Base-by-base conservation (phyloP, 352 stramenopile genomes). In the Elongisporangium prolatum region DNA sequence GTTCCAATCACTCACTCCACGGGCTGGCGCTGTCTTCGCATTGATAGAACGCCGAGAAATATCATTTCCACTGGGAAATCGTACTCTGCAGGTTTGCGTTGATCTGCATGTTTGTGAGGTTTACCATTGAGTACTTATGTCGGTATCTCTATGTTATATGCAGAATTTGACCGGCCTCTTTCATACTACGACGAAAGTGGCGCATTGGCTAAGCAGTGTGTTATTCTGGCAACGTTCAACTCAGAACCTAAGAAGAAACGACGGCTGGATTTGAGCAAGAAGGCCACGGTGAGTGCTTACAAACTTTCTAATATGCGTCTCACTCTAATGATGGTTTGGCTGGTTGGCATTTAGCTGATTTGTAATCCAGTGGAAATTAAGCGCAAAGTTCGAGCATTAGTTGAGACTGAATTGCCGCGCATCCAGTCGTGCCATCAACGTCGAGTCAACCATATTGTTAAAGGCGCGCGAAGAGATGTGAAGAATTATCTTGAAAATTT, bases 371-470 rank as follows among this genome's bases (percentile, higher is more conserved):
- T 44, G 34, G 34, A 44, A 37, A 48, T 49, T 13, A 65, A 65
- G 48, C 52, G 34, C 1, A 54, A 50, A 25, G 61, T 88, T n/a
- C 59, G 67, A 14, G 47, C 53, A 5, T 49, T 80, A 44, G 63
- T 86, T 21, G 60, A 69, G 4, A 50, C 71, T 21, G 64, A 75
- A 11, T 34, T 75, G 11, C 65, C 64, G 8, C 40, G 63, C 2
- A 57, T 88, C 18, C 54, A 85, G 58, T 38, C 60, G 44, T 86
- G 77, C 44, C 72, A 87, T 62, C 59, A 61, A 28, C 61, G 60
- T 44, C 64, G 76, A 58, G 69, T 86, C 21, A 59, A 57, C 10
- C 61, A 71, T 49, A 66, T 76, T 28, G 44, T 86, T 11, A 38
- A 34, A 17, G 54, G 64, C 17, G 80, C 69, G 49, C 66, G 76